phyloP scores from a whole-genome alignment of 768 basidiomycete species.

The Pisolithus tinctorius region DNA sequence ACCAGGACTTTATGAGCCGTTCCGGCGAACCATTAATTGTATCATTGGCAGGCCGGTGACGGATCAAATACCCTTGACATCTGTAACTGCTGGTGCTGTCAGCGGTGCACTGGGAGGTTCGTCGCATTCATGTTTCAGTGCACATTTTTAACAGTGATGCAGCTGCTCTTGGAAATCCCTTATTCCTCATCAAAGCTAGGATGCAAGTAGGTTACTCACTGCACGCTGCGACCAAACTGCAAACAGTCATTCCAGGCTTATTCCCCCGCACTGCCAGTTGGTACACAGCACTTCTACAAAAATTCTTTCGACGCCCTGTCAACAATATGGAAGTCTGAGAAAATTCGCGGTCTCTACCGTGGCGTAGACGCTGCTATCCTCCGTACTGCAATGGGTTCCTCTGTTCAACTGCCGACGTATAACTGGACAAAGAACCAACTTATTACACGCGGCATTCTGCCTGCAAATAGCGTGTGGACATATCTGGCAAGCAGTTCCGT shows the following conservation, averaged over 20 bases:
- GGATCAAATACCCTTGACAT: conserved; percentile 68
- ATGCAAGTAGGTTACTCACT: conserved; percentile 63
- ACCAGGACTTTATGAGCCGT: conserved; percentile 92
- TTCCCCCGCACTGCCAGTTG: conserved; percentile 90
- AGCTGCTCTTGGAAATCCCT: conserved; percentile 80
- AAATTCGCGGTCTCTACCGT: conserved; percentile 72
- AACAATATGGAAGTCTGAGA: conserved; percentile 74
- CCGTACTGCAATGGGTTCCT: conserved; percentile 92
- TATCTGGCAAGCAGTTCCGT: conserved; percentile 84
- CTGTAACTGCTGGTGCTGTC: conserved; percentile 78
- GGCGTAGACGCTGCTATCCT: conserved; percentile 93
- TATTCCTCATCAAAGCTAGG: conserved; percentile 94
- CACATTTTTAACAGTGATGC: not conserved
- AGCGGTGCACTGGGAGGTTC: conserved; percentile 89
- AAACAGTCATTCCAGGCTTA: conserved; percentile 57
- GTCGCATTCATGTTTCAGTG: not conserved
- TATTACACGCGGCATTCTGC: conserved; percentile 57
- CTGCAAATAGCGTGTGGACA: conserved; percentile 76
- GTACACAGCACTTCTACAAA: conserved; percentile 90
- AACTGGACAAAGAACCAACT: conserved; percentile 86
- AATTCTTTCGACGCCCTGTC: conserved; percentile 73
- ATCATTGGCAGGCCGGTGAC: conserved; percentile 55
- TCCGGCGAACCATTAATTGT: conserved; percentile 65
- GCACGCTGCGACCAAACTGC: not conserved
- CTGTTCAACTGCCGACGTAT: conserved; percentile 94